Base-by-base conservation (phyloP, 2,329 filamentous ascomycete species). In the Alternaria panax region DNA sequence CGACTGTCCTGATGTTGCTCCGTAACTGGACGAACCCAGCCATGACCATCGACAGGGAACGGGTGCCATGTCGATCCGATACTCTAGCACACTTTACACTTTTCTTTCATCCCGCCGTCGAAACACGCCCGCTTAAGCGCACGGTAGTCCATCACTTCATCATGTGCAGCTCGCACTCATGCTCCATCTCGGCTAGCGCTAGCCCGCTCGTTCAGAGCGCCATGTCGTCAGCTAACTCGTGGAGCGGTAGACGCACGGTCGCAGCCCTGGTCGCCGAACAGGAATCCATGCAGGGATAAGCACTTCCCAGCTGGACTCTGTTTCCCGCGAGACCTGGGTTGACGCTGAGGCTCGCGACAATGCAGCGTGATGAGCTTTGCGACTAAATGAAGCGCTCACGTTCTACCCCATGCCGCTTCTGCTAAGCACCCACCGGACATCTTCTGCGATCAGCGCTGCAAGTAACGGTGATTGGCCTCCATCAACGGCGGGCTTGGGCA, bases 131-230 rank as follows among this genome's bases (percentile, higher is more conserved):
- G 67, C 61, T 56, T 61, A 67, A 63, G 66, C 67, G 69, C 65
- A 64, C 60, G 46, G 52, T 60, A 47, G 47, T 36, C 57, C 57
- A 59, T 64, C 61, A 62, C 38, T 66, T 65, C 60, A 73, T 76
- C 73, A 76, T 71, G 72, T 75, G 74, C 68, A 61, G 66, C 67
- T 68, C 61, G 65, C 67, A 61, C 46, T 67, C 60, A 57, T 63
- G 59, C 62, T 66, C 67, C 62, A 54, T 64, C 66, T 69, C 57
- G 67, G 67, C 64, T 75, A 74, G 70, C 65, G 63, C 60, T 66
- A 65, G 62, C 64, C 66, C 65, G 66, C 54, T 64, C 57, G 63
- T 66, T 64, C 65, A 61, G 48, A 66, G 60, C 64, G 66, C 65
- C 66, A 62, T 67, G 62, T 70, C 62, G 65, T 71, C 69, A 73